Conservation (phyloP, 371 early-diverging fungal species). For the Apophysomyces variabilis region DNA sequence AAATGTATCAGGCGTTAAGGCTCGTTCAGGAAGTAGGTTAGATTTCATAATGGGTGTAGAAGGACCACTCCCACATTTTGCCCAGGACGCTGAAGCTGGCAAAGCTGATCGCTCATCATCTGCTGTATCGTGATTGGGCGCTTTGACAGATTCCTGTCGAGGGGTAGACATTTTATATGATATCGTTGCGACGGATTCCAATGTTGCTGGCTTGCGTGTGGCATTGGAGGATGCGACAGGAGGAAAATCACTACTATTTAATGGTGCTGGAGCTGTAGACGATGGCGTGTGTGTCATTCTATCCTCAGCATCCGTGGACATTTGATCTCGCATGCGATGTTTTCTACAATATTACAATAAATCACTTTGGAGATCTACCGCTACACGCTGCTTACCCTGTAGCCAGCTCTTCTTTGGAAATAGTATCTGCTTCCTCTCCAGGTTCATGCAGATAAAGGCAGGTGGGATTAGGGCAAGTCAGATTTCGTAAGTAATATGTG, state of each 20-base stretch:
- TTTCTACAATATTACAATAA: conserved; percentile 35
- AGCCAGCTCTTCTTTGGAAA: conserved; percentile 67
- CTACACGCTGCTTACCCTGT: conserved; percentile 47
- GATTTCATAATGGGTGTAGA: conserved; percentile 52
- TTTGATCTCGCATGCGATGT: conserved; percentile 64
- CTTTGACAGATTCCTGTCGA: conserved; percentile 14
- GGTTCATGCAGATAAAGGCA: conserved; percentile 97
- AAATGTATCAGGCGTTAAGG: conserved; percentile 50
- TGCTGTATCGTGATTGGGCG: conserved; percentile 5
- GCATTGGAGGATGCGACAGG: conserved; percentile 9
- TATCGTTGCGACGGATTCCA: conserved; percentile 34
- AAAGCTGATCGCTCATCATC: conserved; percentile 59
- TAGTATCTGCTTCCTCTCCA: conserved; percentile 87
- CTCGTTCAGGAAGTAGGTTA: conserved; percentile 38
- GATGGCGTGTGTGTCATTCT: not conserved
- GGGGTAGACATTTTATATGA: conserved; percentile 23
- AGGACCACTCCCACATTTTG: conserved; percentile 52
- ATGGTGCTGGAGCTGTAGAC: not conserved
- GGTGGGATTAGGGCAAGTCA: conserved; percentile 89
- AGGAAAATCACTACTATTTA: conserved; percentile 13
- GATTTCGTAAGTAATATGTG: conserved; percentile 89
- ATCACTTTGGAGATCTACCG: too few species aligned
- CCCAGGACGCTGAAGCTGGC: conserved; percentile 72
- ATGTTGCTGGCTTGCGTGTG: conserved; percentile 27
- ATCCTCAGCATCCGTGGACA: conserved; percentile 47